Evolutionary conservation across 495 filamentous ascomycete genomes (phyloP).

Genomic region (Venustampulla echinocandica): DNA sequence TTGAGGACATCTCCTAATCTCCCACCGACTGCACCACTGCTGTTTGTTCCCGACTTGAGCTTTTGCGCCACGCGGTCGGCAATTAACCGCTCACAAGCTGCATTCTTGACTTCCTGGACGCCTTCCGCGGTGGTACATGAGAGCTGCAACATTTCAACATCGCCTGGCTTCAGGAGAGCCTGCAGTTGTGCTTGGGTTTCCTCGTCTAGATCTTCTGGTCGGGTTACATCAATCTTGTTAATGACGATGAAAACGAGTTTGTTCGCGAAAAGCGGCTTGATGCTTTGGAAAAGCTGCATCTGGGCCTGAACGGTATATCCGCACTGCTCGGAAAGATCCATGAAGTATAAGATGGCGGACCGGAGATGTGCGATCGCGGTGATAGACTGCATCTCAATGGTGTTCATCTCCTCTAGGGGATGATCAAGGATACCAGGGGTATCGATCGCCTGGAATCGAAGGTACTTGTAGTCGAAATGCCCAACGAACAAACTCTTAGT

Average conservation of each 20-base stretch:
- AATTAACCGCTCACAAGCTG: slow-evolving; percentile 85
- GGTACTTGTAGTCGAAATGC: slow-evolving; percentile 98
- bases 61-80: slow-evolving; percentile 91
- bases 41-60: slow-evolving; percentile 77
- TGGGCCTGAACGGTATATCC: slow-evolving; percentile 90
- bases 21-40: slow-evolving; percentile 60
- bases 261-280: slow-evolving; percentile 93
- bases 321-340: slow-evolving; percentile 96
- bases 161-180: slow-evolving; percentile 68
- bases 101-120: slow-evolving; percentile 88
- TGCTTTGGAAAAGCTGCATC: slow-evolving; percentile 86
- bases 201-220: slow-evolving; percentile 78
- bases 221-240: slow-evolving; percentile 93
- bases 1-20: slow-evolving; percentile 80
- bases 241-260: slow-evolving; percentile 93
- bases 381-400: slow-evolving; percentile 98
- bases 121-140: slow-evolving; percentile 95
- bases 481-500: slow-evolving; percentile 96
- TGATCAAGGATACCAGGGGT: slow-evolving; percentile 92
- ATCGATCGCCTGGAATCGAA: slow-evolving; percentile 79
- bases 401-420: slow-evolving; percentile 99
- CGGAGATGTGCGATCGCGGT: slow-evolving; percentile 95
- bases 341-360: slow-evolving; percentile 92
- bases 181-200: slow-evolving; percentile 72
- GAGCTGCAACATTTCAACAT: slow-evolving; percentile 82